These are phyloP conservation scores for Coffea eugenioides DNA, from an alignment of 257 asterid genomes.

Conservation along the genomic window DNA sequence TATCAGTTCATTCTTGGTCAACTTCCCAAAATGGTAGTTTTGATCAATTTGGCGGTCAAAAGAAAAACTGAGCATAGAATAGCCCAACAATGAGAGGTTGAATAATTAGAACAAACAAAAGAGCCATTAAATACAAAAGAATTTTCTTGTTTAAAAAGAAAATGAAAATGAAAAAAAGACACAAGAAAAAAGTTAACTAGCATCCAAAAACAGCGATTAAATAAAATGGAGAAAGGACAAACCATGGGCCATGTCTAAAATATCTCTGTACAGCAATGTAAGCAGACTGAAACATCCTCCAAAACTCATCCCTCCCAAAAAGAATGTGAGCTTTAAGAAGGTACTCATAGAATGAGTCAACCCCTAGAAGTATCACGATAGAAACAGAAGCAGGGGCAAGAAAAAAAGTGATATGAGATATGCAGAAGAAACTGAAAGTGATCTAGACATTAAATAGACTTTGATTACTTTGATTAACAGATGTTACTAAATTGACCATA, in stretches of 20 bases:
- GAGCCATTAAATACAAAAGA: neutral
- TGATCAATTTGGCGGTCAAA: neutral
- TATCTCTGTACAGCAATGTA: conserved; percentile 85
- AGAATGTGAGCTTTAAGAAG: conserved; percentile 87
- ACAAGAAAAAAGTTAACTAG: neutral
- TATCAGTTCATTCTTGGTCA: conserved; percentile 14
- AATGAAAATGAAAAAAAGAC: neutral
- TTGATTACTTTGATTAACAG: neutral
- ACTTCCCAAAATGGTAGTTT: neutral
- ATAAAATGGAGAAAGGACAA: conserved; percentile 22
- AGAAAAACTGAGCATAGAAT: neutral
- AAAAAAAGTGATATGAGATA: neutral
- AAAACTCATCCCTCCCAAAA: conserved; percentile 87
- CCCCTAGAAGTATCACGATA: conserved; percentile 51
- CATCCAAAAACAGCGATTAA: neutral
- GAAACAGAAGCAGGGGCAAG: conserved; percentile 9
- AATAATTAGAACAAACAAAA: neutral
- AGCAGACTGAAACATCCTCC: conserved; percentile 97
- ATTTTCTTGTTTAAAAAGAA: neutral
- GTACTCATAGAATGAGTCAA: conserved; percentile 94
- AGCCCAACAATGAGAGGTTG: neutral
- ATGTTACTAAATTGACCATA: neutral
- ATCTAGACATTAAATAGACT: neutral
- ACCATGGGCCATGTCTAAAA: conserved; percentile 95
- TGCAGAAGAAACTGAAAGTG: neutral